These are phyloP conservation scores for Mimosa pudica DNA, from an alignment of 306 rosid species.

Conservation along the genomic window DNA sequence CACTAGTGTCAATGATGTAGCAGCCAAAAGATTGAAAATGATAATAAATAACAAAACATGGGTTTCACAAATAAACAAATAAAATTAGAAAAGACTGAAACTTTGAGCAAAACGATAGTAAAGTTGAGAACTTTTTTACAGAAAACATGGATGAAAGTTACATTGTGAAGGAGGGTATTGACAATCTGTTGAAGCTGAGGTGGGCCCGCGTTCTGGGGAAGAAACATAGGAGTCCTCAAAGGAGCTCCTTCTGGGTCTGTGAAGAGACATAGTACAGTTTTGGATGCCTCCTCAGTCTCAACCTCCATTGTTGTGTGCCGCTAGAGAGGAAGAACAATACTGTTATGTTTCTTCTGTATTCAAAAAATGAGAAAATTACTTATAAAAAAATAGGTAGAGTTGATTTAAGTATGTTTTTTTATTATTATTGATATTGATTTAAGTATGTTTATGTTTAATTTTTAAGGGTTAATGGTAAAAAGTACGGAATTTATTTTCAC, in stretches of 20 bases:
- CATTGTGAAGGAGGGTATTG: conserved; percentile 69
- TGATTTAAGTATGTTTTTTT: too few relatives aligned
- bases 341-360: too few relatives aligned
- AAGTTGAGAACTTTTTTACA: background rate
- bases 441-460: too few relatives aligned
- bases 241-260: conserved; percentile 73
- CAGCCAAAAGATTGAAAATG: too few relatives aligned
- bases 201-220: conserved; percentile 73
- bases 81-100: background rate
- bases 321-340: too few relatives aligned
- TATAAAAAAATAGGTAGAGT: too few relatives aligned
- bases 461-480: too few relatives aligned
- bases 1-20: too few relatives aligned
- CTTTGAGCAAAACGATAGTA: background rate
- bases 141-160: conserved; percentile 19
- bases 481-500: too few relatives aligned
- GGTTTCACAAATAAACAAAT: background rate
- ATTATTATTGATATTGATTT: too few relatives aligned
- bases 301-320: background rate
- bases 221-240: conserved; percentile 61
- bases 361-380: too few relatives aligned
- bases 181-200: conserved; percentile 82
- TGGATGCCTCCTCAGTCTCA: background rate
- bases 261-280: conserved; percentile 70
- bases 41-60: too few relatives aligned